Conservation (phyloP, 352 stramenopile genomes). For the Phytopythium chamaehyphon region DNA sequence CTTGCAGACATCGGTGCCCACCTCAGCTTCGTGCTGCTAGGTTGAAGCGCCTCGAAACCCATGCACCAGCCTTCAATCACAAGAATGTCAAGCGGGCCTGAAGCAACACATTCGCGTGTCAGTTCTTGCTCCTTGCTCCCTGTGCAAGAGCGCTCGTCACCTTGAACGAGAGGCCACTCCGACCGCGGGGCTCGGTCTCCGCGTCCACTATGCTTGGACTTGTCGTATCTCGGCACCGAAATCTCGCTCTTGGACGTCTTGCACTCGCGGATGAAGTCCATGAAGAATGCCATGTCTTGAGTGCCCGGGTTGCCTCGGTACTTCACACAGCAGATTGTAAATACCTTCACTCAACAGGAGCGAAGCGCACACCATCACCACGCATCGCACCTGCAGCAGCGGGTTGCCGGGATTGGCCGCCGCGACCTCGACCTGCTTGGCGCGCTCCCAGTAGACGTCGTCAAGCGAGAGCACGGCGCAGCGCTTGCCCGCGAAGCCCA, state of each 20-base stretch:
- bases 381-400: conserved; percentile 57
- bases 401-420: conserved; percentile 57
- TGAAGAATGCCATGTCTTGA: conserved; percentile 68
- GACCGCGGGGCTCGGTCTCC: conserved; percentile 59
- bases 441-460: conserved; percentile 74
- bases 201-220: conserved; percentile 65
- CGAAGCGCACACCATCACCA: too few relatives aligned
- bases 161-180: conserved; percentile 58
- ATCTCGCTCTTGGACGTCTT: conserved; percentile 39
- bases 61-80: conserved; percentile 86
- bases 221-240: conserved; percentile 74
- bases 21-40: conserved; percentile 28
- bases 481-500: conserved; percentile 43
- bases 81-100: conserved; percentile 75
- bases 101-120: neutral
- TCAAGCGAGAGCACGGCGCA: conserved; percentile 81
- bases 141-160: conserved; percentile 5
- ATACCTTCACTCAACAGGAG: neutral
- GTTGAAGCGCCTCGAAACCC: conserved; percentile 61
- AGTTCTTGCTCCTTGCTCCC: too few relatives aligned
- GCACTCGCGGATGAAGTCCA: conserved; percentile 55
- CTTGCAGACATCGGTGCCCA: conserved; percentile 7
- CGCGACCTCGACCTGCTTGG: conserved; percentile 63
- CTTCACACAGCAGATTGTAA: conserved; percentile 15
- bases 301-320: conserved; percentile 81